A percentile compares a stretch with the other conserved stretches of the same genome.
These are phyloP conservation scores for Pinus taeda DNA, from an alignment of 75 land plant genomes.

Conservation along the genomic window DNA sequence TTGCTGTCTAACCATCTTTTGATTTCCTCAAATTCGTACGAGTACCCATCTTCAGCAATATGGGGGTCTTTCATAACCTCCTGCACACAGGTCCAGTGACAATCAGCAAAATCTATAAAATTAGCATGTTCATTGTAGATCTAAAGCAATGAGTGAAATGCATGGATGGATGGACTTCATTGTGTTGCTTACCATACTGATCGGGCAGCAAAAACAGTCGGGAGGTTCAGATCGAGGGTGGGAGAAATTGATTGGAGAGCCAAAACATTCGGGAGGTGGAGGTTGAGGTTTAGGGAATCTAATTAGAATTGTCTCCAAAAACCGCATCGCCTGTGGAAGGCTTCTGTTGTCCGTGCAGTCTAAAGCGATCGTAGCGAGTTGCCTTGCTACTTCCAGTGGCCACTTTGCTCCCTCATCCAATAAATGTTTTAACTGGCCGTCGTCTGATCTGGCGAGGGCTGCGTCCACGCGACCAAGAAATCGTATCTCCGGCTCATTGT, in stretches of 20 bases:
- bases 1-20: neutral
- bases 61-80: neutral
- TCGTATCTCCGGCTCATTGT: neutral
- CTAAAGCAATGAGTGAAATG: too few species aligned
- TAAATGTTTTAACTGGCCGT: neutral
- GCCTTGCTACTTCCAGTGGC: conserved; percentile 6
- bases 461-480: neutral
- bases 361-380: conserved; percentile 6
- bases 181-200: too few species aligned
- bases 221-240: too few species aligned
- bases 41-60: neutral
- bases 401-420: conserved; percentile 10
- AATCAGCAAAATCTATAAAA: too few species aligned
- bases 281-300: too few species aligned
- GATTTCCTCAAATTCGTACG: neutral
- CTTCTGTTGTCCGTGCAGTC: neutral
- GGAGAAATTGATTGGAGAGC: too few species aligned
- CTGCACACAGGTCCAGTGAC: too few species aligned
- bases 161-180: too few species aligned
- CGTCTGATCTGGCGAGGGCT: neutral
- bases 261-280: too few species aligned
- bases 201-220: too few species aligned
- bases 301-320: too few species aligned
- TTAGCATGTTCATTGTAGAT: too few species aligned
- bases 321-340: neutral